Evolutionary conservation across 2,329 filamentous ascomycete species (phyloP).

Genomic region (Fusarium sterilihyphosum): DNA sequence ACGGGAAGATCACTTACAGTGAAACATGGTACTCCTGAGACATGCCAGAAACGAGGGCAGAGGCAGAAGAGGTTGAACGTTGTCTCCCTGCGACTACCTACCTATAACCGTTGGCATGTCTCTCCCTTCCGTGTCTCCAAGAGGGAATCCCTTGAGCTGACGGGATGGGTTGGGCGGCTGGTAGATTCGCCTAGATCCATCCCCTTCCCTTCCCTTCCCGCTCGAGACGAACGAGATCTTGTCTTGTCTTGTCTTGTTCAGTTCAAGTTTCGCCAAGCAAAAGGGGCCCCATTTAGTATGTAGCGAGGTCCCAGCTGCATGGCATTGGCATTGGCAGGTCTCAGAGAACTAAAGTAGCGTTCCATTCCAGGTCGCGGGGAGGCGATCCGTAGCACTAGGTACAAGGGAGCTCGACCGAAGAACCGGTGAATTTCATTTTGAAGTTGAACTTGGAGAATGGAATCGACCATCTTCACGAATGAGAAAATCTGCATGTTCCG

Average conservation of each 20-base stretch:
- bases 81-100: neutral
- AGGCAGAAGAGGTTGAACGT: slow-evolving; percentile 3
- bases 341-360: slow-evolving; percentile 14
- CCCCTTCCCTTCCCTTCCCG: slow-evolving; percentile 9
- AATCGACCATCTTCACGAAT: slow-evolving; percentile 3
- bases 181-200: slow-evolving; percentile 35
- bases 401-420: slow-evolving; percentile 15
- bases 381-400: slow-evolving; percentile 15
- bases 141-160: slow-evolving; percentile 1
- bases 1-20: slow-evolving; percentile 13
- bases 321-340: slow-evolving; percentile 1
- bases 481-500: neutral
- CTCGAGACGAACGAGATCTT: slow-evolving; percentile 18
- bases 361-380: slow-evolving; percentile 32
- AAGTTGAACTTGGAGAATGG: slow-evolving; percentile 1
- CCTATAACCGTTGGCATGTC: slow-evolving; percentile 28
- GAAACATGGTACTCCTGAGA: slow-evolving; percentile 32
- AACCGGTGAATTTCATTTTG: slow-evolving; percentile 4
- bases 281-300: neutral
- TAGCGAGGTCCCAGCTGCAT: slow-evolving; percentile 12
- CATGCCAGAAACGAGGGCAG: neutral
- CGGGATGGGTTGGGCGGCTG: neutral
- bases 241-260: neutral
- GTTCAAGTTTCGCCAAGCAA: slow-evolving; percentile 7
- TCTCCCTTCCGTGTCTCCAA: slow-evolving; percentile 30